Evolutionary conservation across 2,329 filamentous ascomycete genomes (phyloP).

Genomic region (Claviceps maximensis): DNA sequence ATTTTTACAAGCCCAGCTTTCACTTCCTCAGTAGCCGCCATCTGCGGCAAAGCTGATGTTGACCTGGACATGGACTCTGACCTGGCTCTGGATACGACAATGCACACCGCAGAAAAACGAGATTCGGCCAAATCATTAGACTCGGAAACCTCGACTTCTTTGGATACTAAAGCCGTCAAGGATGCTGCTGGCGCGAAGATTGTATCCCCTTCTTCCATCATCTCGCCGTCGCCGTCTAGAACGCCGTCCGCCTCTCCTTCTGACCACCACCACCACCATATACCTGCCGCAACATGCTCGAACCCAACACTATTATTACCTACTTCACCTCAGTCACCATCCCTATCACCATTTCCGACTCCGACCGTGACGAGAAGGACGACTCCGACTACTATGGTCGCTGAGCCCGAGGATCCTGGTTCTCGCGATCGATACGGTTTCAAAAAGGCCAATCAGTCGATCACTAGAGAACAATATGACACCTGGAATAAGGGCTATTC

Average conservation of each 20-base stretch:
- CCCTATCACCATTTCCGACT: conserved; percentile 4
- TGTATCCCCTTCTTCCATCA: conserved; percentile 4
- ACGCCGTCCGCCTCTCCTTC: neutral
- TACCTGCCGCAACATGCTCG: neutral
- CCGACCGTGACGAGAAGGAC: neutral
- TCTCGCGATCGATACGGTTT: conserved; percentile 79
- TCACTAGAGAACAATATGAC: conserved; percentile 67
- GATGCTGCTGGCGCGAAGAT: conserved; percentile 2
- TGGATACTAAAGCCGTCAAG: conserved; percentile 10
- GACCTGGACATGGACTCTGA: conserved; percentile 3
- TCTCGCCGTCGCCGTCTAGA: conserved; percentile 6
- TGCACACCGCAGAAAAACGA: conserved; percentile 25
- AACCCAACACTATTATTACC: conserved; percentile 3
- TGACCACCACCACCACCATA: neutral
- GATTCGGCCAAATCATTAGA: conserved; percentile 39
- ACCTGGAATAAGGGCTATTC: conserved; percentile 66
- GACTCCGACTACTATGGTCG: neutral
- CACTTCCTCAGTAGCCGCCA: conserved; percentile 25
- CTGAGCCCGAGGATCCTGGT: conserved; percentile 33
- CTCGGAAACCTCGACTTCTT: conserved; percentile 18
- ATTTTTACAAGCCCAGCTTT: conserved; percentile 27
- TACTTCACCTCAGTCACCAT: conserved; percentile 6
- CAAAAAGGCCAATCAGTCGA: conserved; percentile 71
- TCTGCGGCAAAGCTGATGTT: conserved; percentile 18
- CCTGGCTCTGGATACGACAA: neutral